Evolutionary conservation across 441 rosid species (phyloP), one percentile per base, ranked within the genome.

Genomic region (Populus hybrid): DNA sequence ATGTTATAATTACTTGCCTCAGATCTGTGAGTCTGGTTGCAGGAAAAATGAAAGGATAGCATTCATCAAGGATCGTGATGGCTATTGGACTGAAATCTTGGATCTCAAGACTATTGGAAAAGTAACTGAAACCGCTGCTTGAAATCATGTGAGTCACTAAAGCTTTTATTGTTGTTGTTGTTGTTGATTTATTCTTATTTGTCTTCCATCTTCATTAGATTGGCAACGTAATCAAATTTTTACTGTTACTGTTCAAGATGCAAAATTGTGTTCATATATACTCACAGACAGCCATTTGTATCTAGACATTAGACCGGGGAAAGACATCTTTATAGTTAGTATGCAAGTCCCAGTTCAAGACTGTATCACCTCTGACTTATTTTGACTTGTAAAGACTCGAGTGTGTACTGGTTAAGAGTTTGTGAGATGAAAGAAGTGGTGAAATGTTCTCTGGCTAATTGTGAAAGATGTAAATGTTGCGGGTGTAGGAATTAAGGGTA

Each of bases 31-130:
- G 69, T 73, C 45, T 77, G 69, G 2, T 78, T 76, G 79, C 90
- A 94, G 99, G 98, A 74, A 91, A 91, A 83, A 85, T 92, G 94
- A 94, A 92, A 84, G 92, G 29, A 64, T 93, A 78, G 99, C 99
- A 35, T 94, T 94, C 84, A 93, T 94, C 64, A 94, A 91, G 91
- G 98, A 94, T 88, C 98, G 98, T 66, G 99, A 94, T 88, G 95
- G 95, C 82, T 93, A 94, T 79, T 94, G 97, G 97, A 92, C 93
- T 61, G 98, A 94, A 86, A 93, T 94, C 86, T 93, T 93, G 98
- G 23, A 95, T 76, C 90, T 89, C 80, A 87, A 87, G 74, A 87
- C 79, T 50, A 89, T 91, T 31, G 87, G 87, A 33, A 83, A 76
- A 53, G 35, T 76, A 12, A 1, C 87, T 9, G 79, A 21, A 64